Evolutionary conservation across 371 early-diverging fungal species (phyloP), one percentile per base, ranked within the genome.

Genomic region (Apophysomyces variabilis): DNA sequence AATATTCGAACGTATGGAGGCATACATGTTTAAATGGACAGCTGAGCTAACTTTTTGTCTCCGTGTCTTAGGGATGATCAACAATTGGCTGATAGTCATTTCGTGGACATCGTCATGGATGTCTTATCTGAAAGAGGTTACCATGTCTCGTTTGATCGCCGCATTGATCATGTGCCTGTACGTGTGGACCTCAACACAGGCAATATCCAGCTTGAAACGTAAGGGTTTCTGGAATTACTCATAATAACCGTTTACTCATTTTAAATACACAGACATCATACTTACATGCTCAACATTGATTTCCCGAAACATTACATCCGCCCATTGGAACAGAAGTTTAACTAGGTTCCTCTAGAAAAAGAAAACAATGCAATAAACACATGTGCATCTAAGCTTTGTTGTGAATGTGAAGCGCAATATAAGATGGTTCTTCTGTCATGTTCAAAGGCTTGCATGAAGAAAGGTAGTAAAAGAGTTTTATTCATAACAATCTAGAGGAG

Each of bases 281-380:
- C 82, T 59, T 79, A 84, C 69, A 76, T 86, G n/a, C 74, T 88
- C 46, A 85, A 79, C 37, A 80, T 88, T 16, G 84, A 86, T 38
- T 88, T 86, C 73, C 89, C 89, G n/a, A 87, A 88, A 62, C 87
- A 86, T 60, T 86, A 87, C 61, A 88, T 88, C 65, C 87, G 87
- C 64, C 84, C 89, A 37, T 67, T 88, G 68, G 89, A 88, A 56
- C 89, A 88, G 66, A 87, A 88, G 64, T 88, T 88, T 59, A 72
- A 80, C 56, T 83, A 78, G 62, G 26, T 50, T 21, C 14, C n/a
- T 21, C 21, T 50, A 50, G 50, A 50, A 50, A 18, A 21, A 50
- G 21, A 16, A 46, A 46, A 46, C 0, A 46, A 46, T 11, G 11
- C 41, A 41, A 13, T 41, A 41, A 13, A 13, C 13, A 11, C 41